phyloP scores from a whole-genome alignment of 129 eudicot species.

The Chrysanthemum seticuspe region DNA sequence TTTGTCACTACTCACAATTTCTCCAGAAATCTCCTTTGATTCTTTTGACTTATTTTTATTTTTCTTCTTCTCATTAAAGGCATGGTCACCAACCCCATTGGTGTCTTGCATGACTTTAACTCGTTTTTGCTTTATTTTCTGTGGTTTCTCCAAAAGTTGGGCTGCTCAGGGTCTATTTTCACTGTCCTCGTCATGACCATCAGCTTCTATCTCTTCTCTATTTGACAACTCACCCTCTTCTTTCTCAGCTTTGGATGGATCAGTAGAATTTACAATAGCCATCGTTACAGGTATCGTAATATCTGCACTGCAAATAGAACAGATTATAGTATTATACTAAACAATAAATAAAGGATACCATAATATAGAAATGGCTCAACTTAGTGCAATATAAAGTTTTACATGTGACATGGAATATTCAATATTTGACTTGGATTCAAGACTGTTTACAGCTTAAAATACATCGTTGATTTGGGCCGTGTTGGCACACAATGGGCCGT shows the following conservation, averaged over 20 bases:
- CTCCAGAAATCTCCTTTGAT: constrained; percentile 11
- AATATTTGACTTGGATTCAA: constrained; percentile 44
- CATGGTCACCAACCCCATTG: neutral
- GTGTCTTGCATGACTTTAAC: constrained; percentile 1
- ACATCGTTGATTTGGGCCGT: neutral
- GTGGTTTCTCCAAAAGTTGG: too few species aligned
- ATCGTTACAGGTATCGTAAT: constrained; percentile 33
- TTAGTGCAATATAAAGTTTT: constrained; percentile 13
- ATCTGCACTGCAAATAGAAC: constrained; percentile 44
- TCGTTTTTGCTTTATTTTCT: neutral
- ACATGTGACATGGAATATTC: constrained; percentile 50
- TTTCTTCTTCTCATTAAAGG: constrained; percentile 17
- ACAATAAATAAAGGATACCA: neutral
- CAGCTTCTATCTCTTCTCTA: constrained; percentile 60
- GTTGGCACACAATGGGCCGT: too few species aligned
- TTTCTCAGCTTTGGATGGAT: constrained; percentile 69
- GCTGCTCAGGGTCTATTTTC: constrained; percentile 24
- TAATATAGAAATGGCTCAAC: neutral
- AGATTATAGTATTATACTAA: neutral
- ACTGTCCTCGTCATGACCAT: constrained; percentile 68
- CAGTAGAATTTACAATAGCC: constrained; percentile 42
- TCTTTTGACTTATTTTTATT: constrained; percentile 19
- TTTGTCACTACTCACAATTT: constrained; percentile 13
- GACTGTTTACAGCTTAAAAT: constrained; percentile 36
- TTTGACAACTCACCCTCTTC: constrained; percentile 94